Evolutionary conservation across 140 eudicot species (phyloP).

Genomic region (Ambrosia hybrid): DNA sequence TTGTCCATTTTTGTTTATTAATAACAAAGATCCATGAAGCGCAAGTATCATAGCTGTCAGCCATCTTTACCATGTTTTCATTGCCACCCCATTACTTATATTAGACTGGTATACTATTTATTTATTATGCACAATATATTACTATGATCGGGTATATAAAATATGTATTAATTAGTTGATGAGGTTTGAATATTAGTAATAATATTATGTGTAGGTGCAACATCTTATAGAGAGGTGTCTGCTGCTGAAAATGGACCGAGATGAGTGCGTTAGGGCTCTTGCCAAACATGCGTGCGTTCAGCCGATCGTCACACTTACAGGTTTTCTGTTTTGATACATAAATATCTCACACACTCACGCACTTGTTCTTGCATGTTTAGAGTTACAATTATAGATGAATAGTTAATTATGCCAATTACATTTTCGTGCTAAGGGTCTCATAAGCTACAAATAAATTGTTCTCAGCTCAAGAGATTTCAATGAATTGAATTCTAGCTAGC

Average conservation of each 20-base stretch:
- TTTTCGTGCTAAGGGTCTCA: not conserved
- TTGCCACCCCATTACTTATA: conserved; percentile 76
- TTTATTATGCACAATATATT: not conserved
- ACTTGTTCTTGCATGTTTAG: not conserved
- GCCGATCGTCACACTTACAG: conserved; percentile 60
- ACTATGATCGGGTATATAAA: not conserved
- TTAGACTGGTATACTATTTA: conserved; percentile 61
- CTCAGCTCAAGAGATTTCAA: not conserved
- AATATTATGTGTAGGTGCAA: conserved; percentile 56
- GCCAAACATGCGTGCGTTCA: conserved; percentile 62
- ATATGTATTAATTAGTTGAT: not conserved
- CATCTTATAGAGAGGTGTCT: conserved; percentile 80
- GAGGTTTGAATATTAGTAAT: not conserved
- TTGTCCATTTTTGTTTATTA: conserved; percentile 27
- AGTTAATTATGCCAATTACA: not conserved
- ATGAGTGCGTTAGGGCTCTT: conserved; percentile 59
- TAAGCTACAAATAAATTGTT: not conserved
- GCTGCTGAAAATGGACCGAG: conserved; percentile 61
- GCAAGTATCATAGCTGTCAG: conserved; percentile 18
- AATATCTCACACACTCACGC: not conserved
- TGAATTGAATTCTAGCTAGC: not conserved
- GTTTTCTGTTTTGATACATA: conserved; percentile 26
- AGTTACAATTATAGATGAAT: not conserved
- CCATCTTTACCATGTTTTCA: conserved; percentile 65
- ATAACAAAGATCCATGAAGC: conserved; percentile 31